These are phyloP conservation scores for Cucurbita argyrosperma DNA, from an alignment of 306 rosid genomes.

Conservation along the genomic window DNA sequence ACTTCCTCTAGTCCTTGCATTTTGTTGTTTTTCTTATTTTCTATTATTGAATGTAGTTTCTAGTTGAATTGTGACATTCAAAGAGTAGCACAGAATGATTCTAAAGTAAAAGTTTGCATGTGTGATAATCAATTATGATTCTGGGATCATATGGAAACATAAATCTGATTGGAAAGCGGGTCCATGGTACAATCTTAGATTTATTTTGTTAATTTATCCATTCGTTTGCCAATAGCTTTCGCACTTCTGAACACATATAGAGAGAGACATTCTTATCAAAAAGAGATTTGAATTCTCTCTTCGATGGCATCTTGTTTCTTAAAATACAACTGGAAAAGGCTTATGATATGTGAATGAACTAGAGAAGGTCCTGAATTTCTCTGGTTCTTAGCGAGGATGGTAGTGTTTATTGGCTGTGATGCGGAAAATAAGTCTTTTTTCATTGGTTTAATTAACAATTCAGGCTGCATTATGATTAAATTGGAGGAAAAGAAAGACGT, in stretches of 20 bases:
- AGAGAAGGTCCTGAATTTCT: background rate
- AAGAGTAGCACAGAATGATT: background rate
- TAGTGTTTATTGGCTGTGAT: background rate
- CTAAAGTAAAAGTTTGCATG: background rate
- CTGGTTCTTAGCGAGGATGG: background rate
- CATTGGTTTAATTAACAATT: background rate
- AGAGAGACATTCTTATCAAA: background rate
- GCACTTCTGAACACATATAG: background rate
- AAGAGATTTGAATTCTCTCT: background rate
- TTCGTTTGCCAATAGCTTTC: background rate
- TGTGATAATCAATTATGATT: background rate
- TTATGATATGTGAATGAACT: background rate
- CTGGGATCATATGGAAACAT: background rate
- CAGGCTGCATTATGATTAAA: background rate
- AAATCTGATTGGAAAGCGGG: background rate
- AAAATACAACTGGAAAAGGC: background rate
- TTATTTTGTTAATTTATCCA: background rate
- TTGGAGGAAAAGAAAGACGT: background rate
- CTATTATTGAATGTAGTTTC: conserved; percentile 2
- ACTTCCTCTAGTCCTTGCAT: background rate
- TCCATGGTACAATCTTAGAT: background rate
- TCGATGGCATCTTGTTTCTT: background rate
- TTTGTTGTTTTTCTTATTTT: background rate
- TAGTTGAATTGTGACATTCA: background rate
- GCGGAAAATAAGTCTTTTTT: background rate